Conservation (phyloP, 2,329 filamentous ascomycete genomes). For the Fusarium papillatum region DNA sequence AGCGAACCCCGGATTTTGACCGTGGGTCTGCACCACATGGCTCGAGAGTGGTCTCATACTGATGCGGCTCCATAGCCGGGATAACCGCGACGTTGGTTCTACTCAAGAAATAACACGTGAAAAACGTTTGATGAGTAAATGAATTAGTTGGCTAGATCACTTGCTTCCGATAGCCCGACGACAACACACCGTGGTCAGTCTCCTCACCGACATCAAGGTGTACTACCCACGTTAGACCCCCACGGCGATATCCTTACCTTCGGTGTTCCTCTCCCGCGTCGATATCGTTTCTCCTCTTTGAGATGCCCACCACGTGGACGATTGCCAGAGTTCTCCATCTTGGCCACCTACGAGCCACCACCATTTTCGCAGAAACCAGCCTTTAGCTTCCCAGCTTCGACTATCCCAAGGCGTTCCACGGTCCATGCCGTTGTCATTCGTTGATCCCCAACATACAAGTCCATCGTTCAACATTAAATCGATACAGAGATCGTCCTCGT, state of each 20-base stretch:
- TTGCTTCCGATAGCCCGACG: neutral
- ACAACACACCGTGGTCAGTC: neutral
- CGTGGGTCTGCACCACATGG: neutral
- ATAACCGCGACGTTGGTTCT: neutral
- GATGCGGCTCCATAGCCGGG: neutral
- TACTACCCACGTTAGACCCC: neutral
- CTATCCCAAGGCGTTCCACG: neutral
- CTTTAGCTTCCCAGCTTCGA: neutral
- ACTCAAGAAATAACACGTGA: neutral
- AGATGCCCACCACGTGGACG: neutral
- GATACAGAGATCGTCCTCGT: neutral
- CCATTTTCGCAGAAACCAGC: neutral
- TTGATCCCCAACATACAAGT: neutral
- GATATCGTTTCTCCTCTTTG: neutral
- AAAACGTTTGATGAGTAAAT: neutral
- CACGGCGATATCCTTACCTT: neutral
- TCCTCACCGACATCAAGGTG: neutral
- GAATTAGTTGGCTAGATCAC: neutral
- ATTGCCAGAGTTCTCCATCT: neutral
- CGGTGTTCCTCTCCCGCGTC: neutral
- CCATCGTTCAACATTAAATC: neutral
- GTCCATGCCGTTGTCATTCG: neutral
- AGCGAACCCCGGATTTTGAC: neutral
- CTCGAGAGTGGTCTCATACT: neutral
- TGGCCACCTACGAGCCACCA: neutral